Base-by-base conservation (phyloP, 1,284 basidiomycete genomes). In the Nidula niveotomentosa region DNA sequence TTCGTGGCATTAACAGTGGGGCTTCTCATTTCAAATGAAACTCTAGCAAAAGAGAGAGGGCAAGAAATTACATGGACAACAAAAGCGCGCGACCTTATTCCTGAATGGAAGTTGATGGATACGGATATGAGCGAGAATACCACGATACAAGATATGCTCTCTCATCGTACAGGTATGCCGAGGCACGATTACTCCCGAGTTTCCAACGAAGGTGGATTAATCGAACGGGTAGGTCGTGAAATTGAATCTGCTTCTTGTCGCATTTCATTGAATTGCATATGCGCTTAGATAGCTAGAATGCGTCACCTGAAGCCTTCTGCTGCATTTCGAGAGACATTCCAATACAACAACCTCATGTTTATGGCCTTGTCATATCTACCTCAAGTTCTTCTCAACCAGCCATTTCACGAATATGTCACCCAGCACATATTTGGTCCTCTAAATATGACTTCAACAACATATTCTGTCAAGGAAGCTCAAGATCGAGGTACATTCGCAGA, bases 271-370 rank as follows among this genome's bases (percentile, higher is more conserved):
- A 15, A 47, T 4, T 23, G 18, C 5, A 15, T 43, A 9, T 43
- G 13, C 8, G 3, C 39, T 8, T 48, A 75, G 69, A 72, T 76
- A 18, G 64, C 64, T 9, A 71, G 67, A 6, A 56, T 80, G 41
- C 67, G 65, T 3, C 66, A 72, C 57, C 65, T 78, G 12, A 66
- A 70, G 6, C 73, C 75, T 2, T 74, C 76, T 8, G 69, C 73
- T 12, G 71, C 72, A 46, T 66, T 76, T 48, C 65, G 77, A 2
- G 69, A 77, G 52, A 71, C 68, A 10, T 78, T 69, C 48, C 71
- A 75, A 47, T 80, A 79, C 58, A 79, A 75, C 62, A 78, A 79
- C 54, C 63, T 76, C 52, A 77, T 77, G 68, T 78, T 71, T 57
- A 69, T 69, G 59, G 68, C 68, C 8, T 62, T 69, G n/a, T 75